These are phyloP conservation scores for Zoysia matrella DNA, from an alignment of 202 grass and related monocot species.

Conservation along the genomic window DNA sequence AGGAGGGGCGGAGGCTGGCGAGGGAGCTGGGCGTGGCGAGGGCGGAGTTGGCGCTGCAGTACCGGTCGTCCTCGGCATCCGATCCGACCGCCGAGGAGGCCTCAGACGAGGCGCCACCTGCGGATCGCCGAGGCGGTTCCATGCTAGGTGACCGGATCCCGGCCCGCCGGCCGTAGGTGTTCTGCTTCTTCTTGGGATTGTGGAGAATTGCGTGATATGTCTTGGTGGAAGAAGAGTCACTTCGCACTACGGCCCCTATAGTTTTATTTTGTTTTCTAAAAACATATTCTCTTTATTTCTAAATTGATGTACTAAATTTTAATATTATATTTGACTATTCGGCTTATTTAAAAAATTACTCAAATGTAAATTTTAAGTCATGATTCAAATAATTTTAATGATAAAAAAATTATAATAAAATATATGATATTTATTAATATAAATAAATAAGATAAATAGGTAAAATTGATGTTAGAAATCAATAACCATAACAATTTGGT, in stretches of 20 bases:
- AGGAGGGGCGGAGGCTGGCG: slow-evolving; percentile 50
- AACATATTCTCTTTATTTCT: too few species aligned
- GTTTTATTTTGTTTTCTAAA: too few species aligned
- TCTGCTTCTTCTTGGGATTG: slow-evolving; percentile 20
- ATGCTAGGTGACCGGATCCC: slow-evolving; percentile 39
- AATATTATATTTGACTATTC: too few species aligned
- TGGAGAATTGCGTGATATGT: neutral
- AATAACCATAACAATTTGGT: too few species aligned
- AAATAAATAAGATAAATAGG: too few species aligned
- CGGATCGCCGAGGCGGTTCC: slow-evolving; percentile 44
- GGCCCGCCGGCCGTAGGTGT: slow-evolving; percentile 10
- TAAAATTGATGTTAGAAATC: too few species aligned
- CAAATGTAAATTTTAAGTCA: too few species aligned
- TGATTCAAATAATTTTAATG: too few species aligned
- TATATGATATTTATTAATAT: too few species aligned
- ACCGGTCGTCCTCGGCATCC: slow-evolving; percentile 66
- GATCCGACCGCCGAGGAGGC: slow-evolving; percentile 41
- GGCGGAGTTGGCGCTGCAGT: slow-evolving; percentile 73
- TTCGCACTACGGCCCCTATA: slow-evolving; percentile 12
- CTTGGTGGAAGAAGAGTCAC: slow-evolving; percentile 24
- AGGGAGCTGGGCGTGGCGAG: slow-evolving; percentile 67
- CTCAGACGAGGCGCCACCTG: slow-evolving; percentile 12
- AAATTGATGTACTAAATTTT: too few species aligned
- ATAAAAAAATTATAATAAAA: too few species aligned
- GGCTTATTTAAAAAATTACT: too few species aligned